Conservation (phyloP, 2,329 filamentous ascomycete species). For the Fusarium nanum region DNA sequence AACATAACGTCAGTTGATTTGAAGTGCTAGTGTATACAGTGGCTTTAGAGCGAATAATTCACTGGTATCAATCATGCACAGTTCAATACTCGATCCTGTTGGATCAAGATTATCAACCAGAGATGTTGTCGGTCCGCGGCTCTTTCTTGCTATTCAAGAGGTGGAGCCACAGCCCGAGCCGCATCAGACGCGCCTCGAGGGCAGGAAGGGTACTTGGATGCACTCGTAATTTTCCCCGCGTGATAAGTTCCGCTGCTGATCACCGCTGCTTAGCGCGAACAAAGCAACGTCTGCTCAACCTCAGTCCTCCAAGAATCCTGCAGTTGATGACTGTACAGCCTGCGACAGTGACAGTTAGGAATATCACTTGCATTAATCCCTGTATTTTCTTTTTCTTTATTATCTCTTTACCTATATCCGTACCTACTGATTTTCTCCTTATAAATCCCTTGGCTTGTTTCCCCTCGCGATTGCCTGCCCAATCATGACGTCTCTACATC, state of each 20-base stretch:
- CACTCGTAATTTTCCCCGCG: conserved; percentile 8
- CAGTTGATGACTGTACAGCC: conserved; percentile 1
- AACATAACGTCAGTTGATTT: background rate
- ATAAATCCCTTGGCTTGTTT: background rate
- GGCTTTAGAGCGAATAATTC: no score
- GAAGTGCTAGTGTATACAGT: background rate
- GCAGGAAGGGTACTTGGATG: conserved; percentile 28
- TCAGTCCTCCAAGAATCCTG: conserved; percentile 34
- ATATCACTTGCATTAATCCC: background rate
- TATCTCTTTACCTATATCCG: background rate
- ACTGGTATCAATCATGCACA: background rate
- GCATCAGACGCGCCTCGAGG: conserved; percentile 40
- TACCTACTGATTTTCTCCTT: background rate
- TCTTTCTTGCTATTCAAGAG: conserved; percentile 27
- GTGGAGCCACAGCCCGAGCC: conserved; percentile 42
- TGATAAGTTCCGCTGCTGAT: conserved; percentile 37
- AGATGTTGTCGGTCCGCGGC: conserved; percentile 41
- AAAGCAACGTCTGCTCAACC: conserved; percentile 42
- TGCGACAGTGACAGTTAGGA: background rate
- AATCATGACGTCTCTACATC: conserved; percentile 42
- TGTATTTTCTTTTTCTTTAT: background rate
- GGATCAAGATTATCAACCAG: conserved; percentile 14
- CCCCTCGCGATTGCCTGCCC: background rate
- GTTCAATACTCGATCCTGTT: background rate
- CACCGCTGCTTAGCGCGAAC: conserved; percentile 39